phyloP scores from a whole-genome alignment of 164 flowering plant species.

The Annona squamosa region DNA sequence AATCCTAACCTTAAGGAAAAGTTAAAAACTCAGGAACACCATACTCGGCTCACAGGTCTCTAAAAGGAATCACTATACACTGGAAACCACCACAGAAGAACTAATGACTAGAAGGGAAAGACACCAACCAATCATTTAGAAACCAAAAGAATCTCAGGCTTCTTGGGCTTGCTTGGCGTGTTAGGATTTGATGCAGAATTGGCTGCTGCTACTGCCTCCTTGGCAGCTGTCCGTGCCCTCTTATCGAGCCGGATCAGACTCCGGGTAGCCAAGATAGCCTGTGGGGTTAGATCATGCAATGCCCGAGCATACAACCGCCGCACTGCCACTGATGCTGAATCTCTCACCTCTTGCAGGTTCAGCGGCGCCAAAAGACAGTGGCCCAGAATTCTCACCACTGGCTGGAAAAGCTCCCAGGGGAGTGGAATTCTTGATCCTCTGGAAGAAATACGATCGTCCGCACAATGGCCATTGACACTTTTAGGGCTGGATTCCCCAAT shows the following conservation, averaged over 20 bases:
- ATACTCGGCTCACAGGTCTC: not conserved
- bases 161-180: constrained; percentile 81
- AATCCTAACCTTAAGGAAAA: not conserved
- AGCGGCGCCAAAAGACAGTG: constrained; percentile 83
- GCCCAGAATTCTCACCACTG: constrained; percentile 68
- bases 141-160: constrained; percentile 75
- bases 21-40: not conserved
- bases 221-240: constrained; percentile 43
- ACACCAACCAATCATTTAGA: constrained; percentile 48
- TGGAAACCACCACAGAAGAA: not conserved
- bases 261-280: constrained; percentile 74
- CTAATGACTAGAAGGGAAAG: not conserved
- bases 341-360: constrained; percentile 66
- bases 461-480: not conserved
- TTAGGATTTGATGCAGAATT: constrained; percentile 52
- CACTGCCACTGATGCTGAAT: constrained; percentile 67
- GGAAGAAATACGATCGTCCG: constrained; percentile 3
- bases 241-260: constrained; percentile 84
- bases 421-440: constrained; percentile 66
- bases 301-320: constrained; percentile 83
- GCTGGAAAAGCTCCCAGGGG: constrained; percentile 93
- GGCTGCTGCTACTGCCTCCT: constrained; percentile 26
- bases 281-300: constrained; percentile 78
- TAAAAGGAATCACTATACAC: constrained; percentile 11
- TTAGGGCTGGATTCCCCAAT: constrained; percentile 18